phyloP scores from a whole-genome alignment of 495 filamentous ascomycete species.

The Lophiotrema nucula region DNA sequence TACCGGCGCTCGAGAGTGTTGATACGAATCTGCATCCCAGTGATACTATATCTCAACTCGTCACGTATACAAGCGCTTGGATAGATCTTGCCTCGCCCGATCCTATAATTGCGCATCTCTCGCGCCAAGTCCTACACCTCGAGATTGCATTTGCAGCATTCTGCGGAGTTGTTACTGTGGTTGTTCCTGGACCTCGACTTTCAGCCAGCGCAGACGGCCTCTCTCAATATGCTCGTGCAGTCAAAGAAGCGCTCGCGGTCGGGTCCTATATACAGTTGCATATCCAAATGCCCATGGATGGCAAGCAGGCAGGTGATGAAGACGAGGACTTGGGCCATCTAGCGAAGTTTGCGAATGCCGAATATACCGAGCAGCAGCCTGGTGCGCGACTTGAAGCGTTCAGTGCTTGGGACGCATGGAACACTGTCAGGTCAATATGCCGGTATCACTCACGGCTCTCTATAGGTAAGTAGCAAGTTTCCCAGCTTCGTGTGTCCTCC shows the following conservation, averaged over 20 bases:
- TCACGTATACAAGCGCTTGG: conserved; percentile 79
- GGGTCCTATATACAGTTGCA: conserved; percentile 75
- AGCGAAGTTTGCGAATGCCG: conserved; percentile 56
- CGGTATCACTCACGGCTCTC: conserved; percentile 78
- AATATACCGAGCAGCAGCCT: conserved; percentile 47
- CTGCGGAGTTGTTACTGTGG: conserved; percentile 79
- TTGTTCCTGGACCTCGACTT: conserved; percentile 72
- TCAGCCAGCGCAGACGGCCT: conserved; percentile 52
- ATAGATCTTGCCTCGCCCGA: conserved; percentile 85
- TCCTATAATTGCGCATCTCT: conserved; percentile 75
- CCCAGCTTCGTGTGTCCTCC: too few relatives aligned
- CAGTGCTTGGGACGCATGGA: conserved; percentile 90
- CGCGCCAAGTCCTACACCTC: conserved; percentile 81
- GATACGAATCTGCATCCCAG: conserved; percentile 75
- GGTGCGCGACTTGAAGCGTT: conserved; percentile 55
- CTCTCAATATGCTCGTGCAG: conserved; percentile 77
- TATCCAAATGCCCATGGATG: conserved; percentile 78
- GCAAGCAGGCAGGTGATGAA: conserved; percentile 50
- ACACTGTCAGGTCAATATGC: conserved; percentile 80
- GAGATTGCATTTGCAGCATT: conserved; percentile 94
- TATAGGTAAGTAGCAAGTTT: conserved; percentile 65
- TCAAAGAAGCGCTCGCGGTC: conserved; percentile 72
- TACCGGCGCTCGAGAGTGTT: conserved; percentile 67
- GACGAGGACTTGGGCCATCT: conserved; percentile 58
- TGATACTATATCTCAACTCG: conserved; percentile 65